These are phyloP conservation scores for Phyllosticta citribraziliensis DNA, from an alignment of 2,329 filamentous ascomycete genomes.

Conservation along the genomic window DNA sequence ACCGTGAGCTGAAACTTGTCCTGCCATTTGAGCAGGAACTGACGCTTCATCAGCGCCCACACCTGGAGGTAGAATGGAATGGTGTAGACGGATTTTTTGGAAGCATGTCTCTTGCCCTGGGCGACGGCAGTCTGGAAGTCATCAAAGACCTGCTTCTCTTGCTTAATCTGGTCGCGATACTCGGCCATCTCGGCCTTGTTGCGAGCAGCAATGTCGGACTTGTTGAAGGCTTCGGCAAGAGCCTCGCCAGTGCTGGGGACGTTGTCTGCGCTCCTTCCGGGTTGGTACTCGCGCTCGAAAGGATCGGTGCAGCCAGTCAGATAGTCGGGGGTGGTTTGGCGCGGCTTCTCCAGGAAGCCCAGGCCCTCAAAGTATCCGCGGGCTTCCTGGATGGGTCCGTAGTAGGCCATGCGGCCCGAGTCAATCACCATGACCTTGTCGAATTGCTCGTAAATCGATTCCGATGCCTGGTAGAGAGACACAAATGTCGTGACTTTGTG, in stretches of 20 bases:
- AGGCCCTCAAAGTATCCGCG: slow-evolving; percentile 66
- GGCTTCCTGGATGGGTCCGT: slow-evolving; percentile 58
- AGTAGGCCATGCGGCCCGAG: slow-evolving; percentile 64
- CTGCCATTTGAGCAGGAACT: slow-evolving; percentile 78
- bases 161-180: slow-evolving; percentile 55
- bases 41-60: slow-evolving; percentile 73
- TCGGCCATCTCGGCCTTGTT: slow-evolving; percentile 56
- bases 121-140: slow-evolving; percentile 68
- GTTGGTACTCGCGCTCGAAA: slow-evolving; percentile 69
- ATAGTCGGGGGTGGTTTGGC: slow-evolving; percentile 75
- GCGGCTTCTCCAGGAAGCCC: slow-evolving; percentile 63
- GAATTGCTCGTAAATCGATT: slow-evolving; percentile 70
- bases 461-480: slow-evolving; percentile 75
- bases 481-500: slow-evolving; percentile 80
- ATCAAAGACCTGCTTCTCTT: slow-evolving; percentile 58
- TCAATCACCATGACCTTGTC: slow-evolving; percentile 81
- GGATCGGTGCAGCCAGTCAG: slow-evolving; percentile 73
- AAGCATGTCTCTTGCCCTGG: slow-evolving; percentile 68
- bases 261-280: slow-evolving; percentile 55
- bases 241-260: slow-evolving; percentile 59
- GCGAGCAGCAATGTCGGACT: slow-evolving; percentile 48
- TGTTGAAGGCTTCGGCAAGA: slow-evolving; percentile 59
- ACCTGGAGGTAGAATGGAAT: slow-evolving; percentile 76
- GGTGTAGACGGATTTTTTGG: slow-evolving; percentile 66
- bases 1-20: slow-evolving; percentile 69